Percentiles rank a stretch among this genome's conserved stretches.
These are phyloP conservation scores for Elsinoe necatrix DNA, from an alignment of 2,329 filamentous ascomycete genomes.

Conservation along the genomic window DNA sequence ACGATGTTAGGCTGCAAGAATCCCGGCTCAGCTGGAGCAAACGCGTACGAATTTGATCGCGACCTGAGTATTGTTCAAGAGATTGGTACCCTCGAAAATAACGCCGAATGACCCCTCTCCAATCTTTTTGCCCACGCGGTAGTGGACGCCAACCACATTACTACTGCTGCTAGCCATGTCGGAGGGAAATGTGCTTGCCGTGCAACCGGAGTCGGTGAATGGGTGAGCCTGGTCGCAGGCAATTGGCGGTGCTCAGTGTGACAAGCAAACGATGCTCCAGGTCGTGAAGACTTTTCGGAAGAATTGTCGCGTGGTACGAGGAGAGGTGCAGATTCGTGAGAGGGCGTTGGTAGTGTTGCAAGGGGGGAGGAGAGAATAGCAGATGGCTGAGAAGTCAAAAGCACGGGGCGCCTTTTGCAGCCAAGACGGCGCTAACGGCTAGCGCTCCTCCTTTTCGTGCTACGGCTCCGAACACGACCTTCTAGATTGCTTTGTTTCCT, in stretches of 20 bases:
- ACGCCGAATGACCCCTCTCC: conserved; percentile 96
- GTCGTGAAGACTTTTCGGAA: conserved; percentile 1
- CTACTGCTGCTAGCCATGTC: conserved; percentile 80
- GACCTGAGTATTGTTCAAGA: conserved; percentile 97
- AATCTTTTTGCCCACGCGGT: conserved; percentile 98
- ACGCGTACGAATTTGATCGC: conserved; percentile 94
- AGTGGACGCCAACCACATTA: conserved; percentile 97
- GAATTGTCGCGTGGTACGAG: not conserved
- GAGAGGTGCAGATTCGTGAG: not conserved
- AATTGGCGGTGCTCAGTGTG: not conserved
- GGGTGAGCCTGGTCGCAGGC: not conserved
- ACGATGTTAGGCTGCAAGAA: conserved; percentile 10
- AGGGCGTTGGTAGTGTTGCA: conserved; percentile 5
- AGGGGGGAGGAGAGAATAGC: conserved; percentile 8
- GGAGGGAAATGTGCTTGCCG: conserved; percentile 19
- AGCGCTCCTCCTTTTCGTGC: conserved; percentile 4
- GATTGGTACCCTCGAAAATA: conserved; percentile 95
- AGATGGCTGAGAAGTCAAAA: conserved; percentile 15
- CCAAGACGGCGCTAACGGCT: conserved; percentile 11
- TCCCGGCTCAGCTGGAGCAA: conserved; percentile 5
- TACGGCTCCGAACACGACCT: conserved; percentile 6
- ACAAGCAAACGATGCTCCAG: not conserved
- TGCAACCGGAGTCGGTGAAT: conserved; percentile 47
- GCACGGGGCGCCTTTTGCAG: not conserved
- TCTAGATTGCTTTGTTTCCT: conserved; percentile 7